These are phyloP conservation scores for Orbilia blumenaviensis DNA, from an alignment of 2,329 filamentous ascomycete genomes.

Conservation along the genomic window DNA sequence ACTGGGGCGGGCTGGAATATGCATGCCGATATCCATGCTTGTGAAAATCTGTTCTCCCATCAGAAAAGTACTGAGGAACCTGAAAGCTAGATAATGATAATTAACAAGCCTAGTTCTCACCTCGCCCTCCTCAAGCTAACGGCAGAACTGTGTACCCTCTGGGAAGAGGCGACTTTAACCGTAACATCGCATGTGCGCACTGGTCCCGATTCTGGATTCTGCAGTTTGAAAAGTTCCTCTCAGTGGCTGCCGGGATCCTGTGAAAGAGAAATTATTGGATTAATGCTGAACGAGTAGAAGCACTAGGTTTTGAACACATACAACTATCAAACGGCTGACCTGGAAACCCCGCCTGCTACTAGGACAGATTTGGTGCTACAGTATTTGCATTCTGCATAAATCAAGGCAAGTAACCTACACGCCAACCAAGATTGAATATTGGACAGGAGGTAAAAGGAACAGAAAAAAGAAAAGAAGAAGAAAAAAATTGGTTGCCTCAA, in stretches of 20 bases:
- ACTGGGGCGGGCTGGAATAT: conserved; percentile 1
- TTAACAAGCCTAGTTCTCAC: neutral
- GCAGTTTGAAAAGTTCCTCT: conserved; percentile 20
- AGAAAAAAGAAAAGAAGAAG: neutral
- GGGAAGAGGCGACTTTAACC: conserved; percentile 15
- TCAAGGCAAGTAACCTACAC: conserved; percentile 15
- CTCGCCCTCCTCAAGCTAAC: neutral
- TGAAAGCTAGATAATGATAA: conserved; percentile 8
- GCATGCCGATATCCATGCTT: conserved; percentile 17
- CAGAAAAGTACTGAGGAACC: neutral
- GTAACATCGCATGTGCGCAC: conserved; percentile 7
- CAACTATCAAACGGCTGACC: neutral
- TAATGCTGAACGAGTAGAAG: conserved; percentile 14
- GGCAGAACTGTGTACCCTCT: neutral
- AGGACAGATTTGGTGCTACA: conserved; percentile 34
- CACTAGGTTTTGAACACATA: conserved; percentile 2
- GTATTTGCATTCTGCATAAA: conserved; percentile 44
- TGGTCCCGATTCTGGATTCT: conserved; percentile 30
- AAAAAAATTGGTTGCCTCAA: neutral
- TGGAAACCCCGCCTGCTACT: neutral
- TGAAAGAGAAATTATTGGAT: conserved; percentile 4
- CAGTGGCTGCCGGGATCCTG: neutral
- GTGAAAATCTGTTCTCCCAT: conserved; percentile 15
- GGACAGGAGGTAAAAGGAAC: neutral
- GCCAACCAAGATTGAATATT: neutral